Conservation (phyloP, 1,284 basidiomycete species). For the Melampsora larici-populina region DNA sequence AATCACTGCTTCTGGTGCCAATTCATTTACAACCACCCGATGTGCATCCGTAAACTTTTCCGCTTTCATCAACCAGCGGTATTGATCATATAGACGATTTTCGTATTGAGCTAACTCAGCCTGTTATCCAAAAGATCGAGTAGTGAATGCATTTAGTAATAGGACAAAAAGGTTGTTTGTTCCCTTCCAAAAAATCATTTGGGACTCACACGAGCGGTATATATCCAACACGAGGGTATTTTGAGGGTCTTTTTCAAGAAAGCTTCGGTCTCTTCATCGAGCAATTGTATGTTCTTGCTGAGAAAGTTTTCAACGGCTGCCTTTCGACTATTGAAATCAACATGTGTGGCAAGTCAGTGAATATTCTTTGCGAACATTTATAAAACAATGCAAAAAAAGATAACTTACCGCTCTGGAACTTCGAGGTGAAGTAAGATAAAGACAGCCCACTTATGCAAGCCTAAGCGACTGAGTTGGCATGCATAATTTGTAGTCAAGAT, state of each 20-base stretch:
- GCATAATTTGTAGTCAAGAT: constrained; percentile 78
- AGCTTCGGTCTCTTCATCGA: constrained; percentile 67
- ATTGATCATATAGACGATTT: constrained; percentile 71
- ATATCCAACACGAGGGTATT: constrained; percentile 79
- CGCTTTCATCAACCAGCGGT: constrained; percentile 71
- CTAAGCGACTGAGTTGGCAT: constrained; percentile 74
- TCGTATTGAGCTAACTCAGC: constrained; percentile 65
- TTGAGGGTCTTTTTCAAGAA: constrained; percentile 73
- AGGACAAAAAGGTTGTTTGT: constrained; percentile 40
- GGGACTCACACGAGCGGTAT: constrained; percentile 70
- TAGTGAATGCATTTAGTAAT: neutral
- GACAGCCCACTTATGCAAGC: constrained; percentile 76
- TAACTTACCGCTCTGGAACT: constrained; percentile 67
- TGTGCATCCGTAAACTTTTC: constrained; percentile 72
- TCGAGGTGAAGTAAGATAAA: constrained; percentile 90
- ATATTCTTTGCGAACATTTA: neutral
- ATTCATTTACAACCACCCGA: constrained; percentile 70
- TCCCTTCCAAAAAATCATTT: neutral
- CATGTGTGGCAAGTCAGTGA: neutral
- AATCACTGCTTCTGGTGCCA: constrained; percentile 87
- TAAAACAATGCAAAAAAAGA: neutral
- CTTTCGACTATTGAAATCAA: constrained; percentile 61
- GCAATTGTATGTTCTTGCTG: constrained; percentile 65
- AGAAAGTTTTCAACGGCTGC: constrained; percentile 78
- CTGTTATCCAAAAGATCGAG: constrained; percentile 55